phyloP scores from a whole-genome alignment of 345 rosid genomes.

The Gossypium thurberi region DNA sequence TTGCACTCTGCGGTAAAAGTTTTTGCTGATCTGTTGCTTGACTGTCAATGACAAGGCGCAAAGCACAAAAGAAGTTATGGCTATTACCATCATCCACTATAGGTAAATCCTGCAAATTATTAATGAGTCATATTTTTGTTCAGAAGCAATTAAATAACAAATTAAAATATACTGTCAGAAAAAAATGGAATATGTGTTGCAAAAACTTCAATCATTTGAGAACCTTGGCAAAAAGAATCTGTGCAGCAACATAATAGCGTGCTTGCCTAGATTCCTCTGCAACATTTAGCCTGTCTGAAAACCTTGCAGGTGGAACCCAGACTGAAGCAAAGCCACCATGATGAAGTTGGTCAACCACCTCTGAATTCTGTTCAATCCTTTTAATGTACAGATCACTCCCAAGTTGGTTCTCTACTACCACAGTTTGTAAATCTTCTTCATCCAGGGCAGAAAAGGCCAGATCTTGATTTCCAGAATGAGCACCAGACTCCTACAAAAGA shows the following conservation, averaged over 20 bases:
- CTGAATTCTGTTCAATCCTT: slow-evolving; percentile 60
- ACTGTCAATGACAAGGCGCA: slow-evolving; percentile 76
- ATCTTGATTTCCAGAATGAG: slow-evolving; percentile 42
- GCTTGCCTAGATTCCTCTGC: slow-evolving; percentile 73
- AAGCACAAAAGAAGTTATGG: slow-evolving; percentile 87
- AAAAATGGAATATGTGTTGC: neutral
- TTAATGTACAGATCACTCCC: slow-evolving; percentile 78
- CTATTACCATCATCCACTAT: slow-evolving; percentile 82
- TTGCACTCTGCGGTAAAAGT: slow-evolving; percentile 93
- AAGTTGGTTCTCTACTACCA: slow-evolving; percentile 77
- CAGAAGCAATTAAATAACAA: slow-evolving; percentile 2
- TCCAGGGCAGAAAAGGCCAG: slow-evolving; percentile 76
- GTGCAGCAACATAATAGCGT: slow-evolving; percentile 61
- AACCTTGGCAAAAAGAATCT: slow-evolving; percentile 93
- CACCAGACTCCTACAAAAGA: slow-evolving; percentile 46
- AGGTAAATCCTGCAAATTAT: slow-evolving; percentile 63
- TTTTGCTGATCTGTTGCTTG: slow-evolving; percentile 83
- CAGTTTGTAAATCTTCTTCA: slow-evolving; percentile 89
- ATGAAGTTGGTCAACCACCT: slow-evolving; percentile 45
- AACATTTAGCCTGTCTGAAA: slow-evolving; percentile 74
- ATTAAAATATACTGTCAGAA: neutral
- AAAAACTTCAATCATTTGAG: slow-evolving; percentile 5
- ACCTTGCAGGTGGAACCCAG: slow-evolving; percentile 96
- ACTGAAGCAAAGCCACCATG: slow-evolving; percentile 49
- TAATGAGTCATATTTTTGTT: slow-evolving; percentile 6